Evolutionary conservation across 2,329 filamentous ascomycete species (phyloP).

Genomic region (Sclerotinia borealis): DNA sequence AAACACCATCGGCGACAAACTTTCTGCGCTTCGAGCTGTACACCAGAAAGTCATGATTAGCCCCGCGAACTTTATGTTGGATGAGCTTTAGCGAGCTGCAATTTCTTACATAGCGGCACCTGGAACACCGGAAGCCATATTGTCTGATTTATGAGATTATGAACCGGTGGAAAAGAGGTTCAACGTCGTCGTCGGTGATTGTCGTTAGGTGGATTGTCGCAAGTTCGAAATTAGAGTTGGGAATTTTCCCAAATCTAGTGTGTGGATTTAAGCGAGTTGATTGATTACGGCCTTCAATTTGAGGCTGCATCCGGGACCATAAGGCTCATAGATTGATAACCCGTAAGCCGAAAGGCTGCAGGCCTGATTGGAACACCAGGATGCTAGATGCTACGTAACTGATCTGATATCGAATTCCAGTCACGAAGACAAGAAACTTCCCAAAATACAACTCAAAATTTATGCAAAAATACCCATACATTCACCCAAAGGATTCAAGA

Average conservation of each 20-base stretch:
- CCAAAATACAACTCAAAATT: not conserved
- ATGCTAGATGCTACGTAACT: slow-evolving; percentile 1
- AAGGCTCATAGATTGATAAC: not conserved
- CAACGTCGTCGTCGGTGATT: slow-evolving; percentile 27
- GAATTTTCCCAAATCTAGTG: slow-evolving; percentile 10
- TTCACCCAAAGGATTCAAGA: not conserved
- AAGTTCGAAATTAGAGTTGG: not conserved
- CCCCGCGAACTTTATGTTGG: slow-evolving; percentile 11
- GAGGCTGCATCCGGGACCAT: not conserved
- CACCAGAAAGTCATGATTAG: slow-evolving; percentile 14
- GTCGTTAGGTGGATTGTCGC: slow-evolving; percentile 10
- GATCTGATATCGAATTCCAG: not conserved
- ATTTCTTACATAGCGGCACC: slow-evolving; percentile 34
- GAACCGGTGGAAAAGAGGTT: slow-evolving; percentile 26
- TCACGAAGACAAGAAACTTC: not conserved
- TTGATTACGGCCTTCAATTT: not conserved
- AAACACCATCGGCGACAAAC: slow-evolving; percentile 97
- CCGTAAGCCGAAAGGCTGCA: not conserved
- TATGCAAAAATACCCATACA: not conserved
- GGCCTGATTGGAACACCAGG: not conserved
- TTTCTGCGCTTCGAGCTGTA: slow-evolving; percentile 84
- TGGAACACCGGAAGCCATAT: slow-evolving; percentile 35
- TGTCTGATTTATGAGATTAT: slow-evolving; percentile 28
- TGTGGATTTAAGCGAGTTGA: slow-evolving; percentile 9
- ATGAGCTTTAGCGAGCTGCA: not conserved